phyloP scores from a whole-genome alignment of 2,329 filamentous ascomycete species.

The Paracorniculantispora psalliotae region DNA sequence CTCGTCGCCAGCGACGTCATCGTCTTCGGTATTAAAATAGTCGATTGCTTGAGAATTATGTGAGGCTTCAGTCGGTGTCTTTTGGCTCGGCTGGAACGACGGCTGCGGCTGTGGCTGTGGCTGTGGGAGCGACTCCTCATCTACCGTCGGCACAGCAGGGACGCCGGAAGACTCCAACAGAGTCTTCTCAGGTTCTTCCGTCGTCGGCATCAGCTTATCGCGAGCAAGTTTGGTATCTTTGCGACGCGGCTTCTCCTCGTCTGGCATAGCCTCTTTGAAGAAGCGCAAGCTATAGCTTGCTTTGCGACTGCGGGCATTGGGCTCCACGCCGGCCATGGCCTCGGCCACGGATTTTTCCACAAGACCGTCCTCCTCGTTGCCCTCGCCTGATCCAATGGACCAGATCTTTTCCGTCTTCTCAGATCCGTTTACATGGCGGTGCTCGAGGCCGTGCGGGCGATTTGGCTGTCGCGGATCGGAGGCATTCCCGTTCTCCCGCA shows the following conservation, averaged over 20 bases:
- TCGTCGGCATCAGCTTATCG: constrained; percentile 37
- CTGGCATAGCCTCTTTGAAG: constrained; percentile 61
- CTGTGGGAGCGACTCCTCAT: not conserved
- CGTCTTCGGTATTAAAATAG: not conserved
- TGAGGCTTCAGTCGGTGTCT: constrained; percentile 16
- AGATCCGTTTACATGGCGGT: constrained; percentile 38
- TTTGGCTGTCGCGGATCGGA: constrained; percentile 4
- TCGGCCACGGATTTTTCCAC: constrained; percentile 63
- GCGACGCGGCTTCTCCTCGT: constrained; percentile 51
- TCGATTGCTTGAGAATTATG: constrained; percentile 9
- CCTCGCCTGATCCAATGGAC: constrained; percentile 54
- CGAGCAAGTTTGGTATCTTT: constrained; percentile 40
- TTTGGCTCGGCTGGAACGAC: not conserved
- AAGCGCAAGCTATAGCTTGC: constrained; percentile 62
- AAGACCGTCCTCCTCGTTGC: constrained; percentile 47
- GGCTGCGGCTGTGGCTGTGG: not conserved
- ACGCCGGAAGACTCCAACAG: not conserved
- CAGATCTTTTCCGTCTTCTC: constrained; percentile 61
- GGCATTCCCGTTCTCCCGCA: not conserved
- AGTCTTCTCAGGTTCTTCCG: constrained; percentile 29
- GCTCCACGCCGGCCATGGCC: constrained; percentile 56
- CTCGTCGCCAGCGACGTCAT: constrained; percentile 7
- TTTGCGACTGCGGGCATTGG: constrained; percentile 60
- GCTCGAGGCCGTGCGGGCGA: constrained; percentile 28
- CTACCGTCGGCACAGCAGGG: not conserved